Base-by-base conservation (phyloP, 192 early-diverging fungal genomes). In the Bifiguratus adelaidae region DNA sequence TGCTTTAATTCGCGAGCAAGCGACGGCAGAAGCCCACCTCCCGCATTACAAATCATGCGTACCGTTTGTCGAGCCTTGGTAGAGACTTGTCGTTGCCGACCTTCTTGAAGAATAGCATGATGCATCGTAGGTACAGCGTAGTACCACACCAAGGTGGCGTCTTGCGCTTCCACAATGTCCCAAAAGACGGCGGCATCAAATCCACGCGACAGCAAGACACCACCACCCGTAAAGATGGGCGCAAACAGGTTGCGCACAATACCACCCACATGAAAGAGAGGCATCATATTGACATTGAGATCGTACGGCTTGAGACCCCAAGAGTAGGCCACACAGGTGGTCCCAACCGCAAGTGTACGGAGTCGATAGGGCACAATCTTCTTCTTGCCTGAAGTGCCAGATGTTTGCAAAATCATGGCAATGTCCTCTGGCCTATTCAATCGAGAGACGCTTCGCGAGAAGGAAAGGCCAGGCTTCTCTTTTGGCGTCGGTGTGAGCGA, bases 211-310 rank as follows among this genome's bases (percentile, higher is more conserved):
- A 86, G 38, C 15, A 80, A 65, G 13, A 74, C 69, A 1, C 80
- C 60, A 9, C 78, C 77, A 33, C 77, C 77, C 6, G 71, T 62
- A 28, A 56, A 68, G 7, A 86, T 68, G 11, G 78, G 67, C 4
- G 80, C 63, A 23, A 86, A 68, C 32, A 72, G 44, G 1, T 67
- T 78, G 29, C 80, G 80, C 47, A 86, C 77, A 35, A 86, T 65
- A 16, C 83, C 83, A 52, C 83, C 80, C 12, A 81, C 78, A 50
- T 86, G 83, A 63, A 82, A 82, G 19, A 86, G 72, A 11, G 83
- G 81, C 81, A 84, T 84, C 30, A 82, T 80, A 13, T 82, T 50
- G 55, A 79, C 74, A 20, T 78, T 71, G 29, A 65, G 57, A 56
- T 86, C 83, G 8, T 36, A 29, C 2, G 63, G 34, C 2, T 37